Base-by-base conservation (phyloP, 345 rosid species). In the Excoecaria cochinchinensis region DNA sequence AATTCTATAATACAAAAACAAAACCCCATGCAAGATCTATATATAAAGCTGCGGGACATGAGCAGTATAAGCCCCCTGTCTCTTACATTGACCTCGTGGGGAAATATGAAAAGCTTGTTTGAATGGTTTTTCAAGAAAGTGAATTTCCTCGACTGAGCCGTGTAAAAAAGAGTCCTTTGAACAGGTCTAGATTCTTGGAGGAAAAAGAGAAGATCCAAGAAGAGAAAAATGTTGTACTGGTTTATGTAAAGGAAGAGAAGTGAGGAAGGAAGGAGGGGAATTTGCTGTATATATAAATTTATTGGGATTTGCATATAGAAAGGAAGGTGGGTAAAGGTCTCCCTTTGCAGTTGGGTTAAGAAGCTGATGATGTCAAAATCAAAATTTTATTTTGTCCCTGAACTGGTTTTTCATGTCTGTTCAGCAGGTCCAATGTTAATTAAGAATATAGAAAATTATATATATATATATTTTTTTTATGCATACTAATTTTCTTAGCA, bases 11-110 rank as follows among this genome's bases (percentile, higher is more conserved):
- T 70, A 25, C 10, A 31, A 65, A 60, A 74, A 48, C 74, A 76
- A 72, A 57, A 10, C 61, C 69, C 70, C 82, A 78, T 72, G 16
- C 57, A 55, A 70, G 86, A 87, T 83, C 86, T 82, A 75, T 55
- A 56, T 38, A 70, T 69, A 66, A 69, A 67, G 57, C 52, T 70
- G 65, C 22, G 11, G 4, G 12, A 16, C 15, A 44, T 4, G 9
- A 72, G 1, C 14, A 8, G 22, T 7, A 66, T 19, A n/a, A 42
- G 24, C 13, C 52, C 3, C 72, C 74, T 47, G 81, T 73, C 76
- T 52, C 74, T 81, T 77, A 83, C 87, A 82, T 72, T 59, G 59
- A 72, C 25, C 52, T 17, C 31, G 17, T 15, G 46, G 74, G 50
- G 21, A 3, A 63, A 38, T 39, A 36, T 14, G 38, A 38, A 3